Evolutionary conservation across 371 early-diverging fungal species (phyloP), one percentile per base, ranked within the genome.

Genomic region (Circinella umbellata): DNA sequence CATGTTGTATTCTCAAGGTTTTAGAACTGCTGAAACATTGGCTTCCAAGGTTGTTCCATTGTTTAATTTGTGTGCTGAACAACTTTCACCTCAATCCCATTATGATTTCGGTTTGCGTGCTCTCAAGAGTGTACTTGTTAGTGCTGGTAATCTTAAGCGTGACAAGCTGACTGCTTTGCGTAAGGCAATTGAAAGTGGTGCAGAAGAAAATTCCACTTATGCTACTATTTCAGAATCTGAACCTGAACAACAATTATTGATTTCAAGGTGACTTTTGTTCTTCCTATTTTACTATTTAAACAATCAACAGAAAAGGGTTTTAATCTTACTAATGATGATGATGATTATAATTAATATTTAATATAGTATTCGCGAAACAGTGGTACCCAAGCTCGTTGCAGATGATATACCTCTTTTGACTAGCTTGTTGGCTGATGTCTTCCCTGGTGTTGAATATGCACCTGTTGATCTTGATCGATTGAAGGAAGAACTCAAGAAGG

Each of bases 91-190:
- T 57, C 97, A 97, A 85, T 91, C 92, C 17, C 99, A 99, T 79
- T 99, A 99, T 78, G 99, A 99, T 80, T 99, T 99, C 81, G 99
- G 99, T 69, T 89, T 99, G 68, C 95, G 99, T 76, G 96, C 99
- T 3, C 82, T 99, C n/a, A 99, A 99, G 88, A 95, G 96, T 90
- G 99, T 99, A 15, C 82, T 99, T 37, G 94, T 97, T 49, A 93
- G 93, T 74, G 99, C 99, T 20, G 99, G 99, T 84, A 97, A 97
- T 73, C 78, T 99, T 77, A 98, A 99, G 82, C 93, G 99, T 69
- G 94, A 95, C 67, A 86, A 92, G 18, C 79, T 95, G n/a, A 80
- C 86, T 54, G 71, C 74, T 17, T 71, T 90, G 49, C 86, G 91
- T 53, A 72, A 73, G 57, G 76, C 67, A 13, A 77, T 85, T 59